Evolutionary conservation across 768 basidiomycete genomes (phyloP).

Genomic region (Suillus sp.): DNA sequence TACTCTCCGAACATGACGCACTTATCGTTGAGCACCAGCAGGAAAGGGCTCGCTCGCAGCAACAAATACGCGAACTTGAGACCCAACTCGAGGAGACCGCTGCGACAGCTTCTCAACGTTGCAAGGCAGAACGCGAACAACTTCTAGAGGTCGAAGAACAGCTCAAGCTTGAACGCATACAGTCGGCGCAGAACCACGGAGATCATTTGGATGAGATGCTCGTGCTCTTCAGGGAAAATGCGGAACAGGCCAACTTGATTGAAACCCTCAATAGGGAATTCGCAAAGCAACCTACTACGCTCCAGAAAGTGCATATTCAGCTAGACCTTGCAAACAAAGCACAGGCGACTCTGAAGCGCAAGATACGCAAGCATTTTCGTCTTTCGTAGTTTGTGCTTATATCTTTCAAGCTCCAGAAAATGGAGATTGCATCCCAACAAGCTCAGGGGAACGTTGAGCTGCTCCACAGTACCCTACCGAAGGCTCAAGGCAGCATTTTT

Average conservation of each 20-base stretch:
- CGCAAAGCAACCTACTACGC: background rate
- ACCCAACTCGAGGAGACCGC: background rate
- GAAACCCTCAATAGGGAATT: background rate
- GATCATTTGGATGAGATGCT: background rate
- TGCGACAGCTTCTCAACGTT: background rate
- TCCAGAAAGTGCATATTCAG: background rate
- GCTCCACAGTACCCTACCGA: background rate
- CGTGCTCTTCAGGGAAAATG: background rate
- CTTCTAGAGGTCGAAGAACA: background rate
- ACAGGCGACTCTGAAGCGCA: background rate
- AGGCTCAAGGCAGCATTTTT: background rate
- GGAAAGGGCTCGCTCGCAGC: background rate
- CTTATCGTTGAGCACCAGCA: background rate
- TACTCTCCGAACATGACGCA: background rate
- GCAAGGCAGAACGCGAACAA: background rate
- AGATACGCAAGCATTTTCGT: background rate
- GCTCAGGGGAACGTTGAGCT: background rate
- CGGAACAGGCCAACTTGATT: background rate
- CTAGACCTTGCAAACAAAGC: background rate
- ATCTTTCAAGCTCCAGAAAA: background rate
- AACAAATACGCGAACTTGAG: background rate
- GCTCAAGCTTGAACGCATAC: background rate
- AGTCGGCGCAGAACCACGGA: background rate
- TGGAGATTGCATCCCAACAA: background rate
- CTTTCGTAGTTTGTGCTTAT: background rate